These are phyloP conservation scores for Paraphoma chrysanthemicola DNA, from an alignment of 2,329 filamentous ascomycete genomes.

Conservation along the genomic window DNA sequence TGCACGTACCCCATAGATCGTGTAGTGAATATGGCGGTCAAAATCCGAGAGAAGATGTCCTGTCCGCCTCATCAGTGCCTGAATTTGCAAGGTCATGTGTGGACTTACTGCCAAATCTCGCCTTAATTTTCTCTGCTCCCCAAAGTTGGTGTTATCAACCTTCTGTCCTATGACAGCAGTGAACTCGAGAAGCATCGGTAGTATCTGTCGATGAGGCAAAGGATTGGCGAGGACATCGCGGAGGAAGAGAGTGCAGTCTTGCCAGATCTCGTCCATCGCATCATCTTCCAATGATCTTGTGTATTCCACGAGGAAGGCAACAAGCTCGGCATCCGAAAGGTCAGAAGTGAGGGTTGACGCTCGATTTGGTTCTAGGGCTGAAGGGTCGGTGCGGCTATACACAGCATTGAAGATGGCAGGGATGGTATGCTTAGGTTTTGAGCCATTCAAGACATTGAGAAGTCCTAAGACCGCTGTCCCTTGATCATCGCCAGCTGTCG, in stretches of 20 bases:
- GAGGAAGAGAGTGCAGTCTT: constrained; percentile 89
- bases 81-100: constrained; percentile 21
- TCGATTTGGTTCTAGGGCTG: constrained; percentile 76
- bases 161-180: constrained; percentile 90
- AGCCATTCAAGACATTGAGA: constrained; percentile 88
- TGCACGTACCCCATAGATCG: constrained; percentile 76
- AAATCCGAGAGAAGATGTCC: constrained; percentile 86
- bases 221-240: constrained; percentile 91
- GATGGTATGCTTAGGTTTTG: constrained; percentile 87
- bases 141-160: constrained; percentile 97
- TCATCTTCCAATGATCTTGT: constrained; percentile 91
- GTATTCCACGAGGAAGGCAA: constrained; percentile 90
- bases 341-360: constrained; percentile 90
- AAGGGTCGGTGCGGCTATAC: constrained; percentile 90
- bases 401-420: constrained; percentile 95
- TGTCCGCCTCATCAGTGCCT: constrained; percentile 45
- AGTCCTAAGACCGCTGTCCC: constrained; percentile 79
- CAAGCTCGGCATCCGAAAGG: constrained; percentile 81
- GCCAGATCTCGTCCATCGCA: constrained; percentile 98
- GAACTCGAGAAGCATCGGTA: constrained; percentile 87
- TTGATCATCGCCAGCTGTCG: constrained; percentile 57
- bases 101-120: constrained; percentile 80
- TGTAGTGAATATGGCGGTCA: constrained; percentile 94
- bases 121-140: constrained; percentile 90
- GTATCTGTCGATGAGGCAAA: constrained; percentile 89